These are phyloP conservation scores for Coemansia erecta DNA, from an alignment of 192 early-diverging fungal genomes.

Conservation along the genomic window DNA sequence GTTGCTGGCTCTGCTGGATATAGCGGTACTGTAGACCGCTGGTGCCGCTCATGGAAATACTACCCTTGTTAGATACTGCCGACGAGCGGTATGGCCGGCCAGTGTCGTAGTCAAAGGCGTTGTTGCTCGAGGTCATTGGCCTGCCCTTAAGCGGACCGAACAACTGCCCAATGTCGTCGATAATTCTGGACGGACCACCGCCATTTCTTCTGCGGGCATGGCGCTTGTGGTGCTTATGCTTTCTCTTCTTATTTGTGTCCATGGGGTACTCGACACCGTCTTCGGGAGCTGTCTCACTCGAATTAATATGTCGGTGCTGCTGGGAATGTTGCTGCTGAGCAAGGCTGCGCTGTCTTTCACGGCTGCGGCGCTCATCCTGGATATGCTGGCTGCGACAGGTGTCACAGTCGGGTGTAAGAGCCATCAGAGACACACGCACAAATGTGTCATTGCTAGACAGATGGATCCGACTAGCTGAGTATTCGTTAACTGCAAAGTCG, in stretches of 20 bases:
- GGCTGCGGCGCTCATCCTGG: conserved; percentile 16
- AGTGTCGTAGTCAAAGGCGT: neutral
- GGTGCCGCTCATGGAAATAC: neutral
- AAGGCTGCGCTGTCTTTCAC: conserved; percentile 11
- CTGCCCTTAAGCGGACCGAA: conserved; percentile 19
- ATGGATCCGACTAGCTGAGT: conserved; percentile 38
- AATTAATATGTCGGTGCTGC: conserved; percentile 11
- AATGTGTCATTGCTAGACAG: conserved; percentile 33
- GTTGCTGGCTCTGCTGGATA: neutral
- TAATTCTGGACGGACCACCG: neutral
- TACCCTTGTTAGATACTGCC: neutral
- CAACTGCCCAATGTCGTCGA: conserved; percentile 34
- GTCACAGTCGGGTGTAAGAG: conserved; percentile 45
- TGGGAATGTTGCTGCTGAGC: conserved; percentile 5
- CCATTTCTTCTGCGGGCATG: conserved; percentile 13
- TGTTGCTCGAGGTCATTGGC: neutral
- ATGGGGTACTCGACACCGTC: neutral
- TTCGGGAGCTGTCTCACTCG: neutral
- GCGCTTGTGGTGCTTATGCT: conserved; percentile 19
- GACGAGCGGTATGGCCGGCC: neutral
- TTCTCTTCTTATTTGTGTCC: neutral
- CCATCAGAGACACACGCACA: conserved; percentile 48
- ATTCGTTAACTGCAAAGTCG: conserved; percentile 34
- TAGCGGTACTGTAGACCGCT: neutral
- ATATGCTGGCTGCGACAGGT: conserved; percentile 21